Evolutionary conservation across 192 early-diverging fungal genomes (phyloP).

Genomic region (Helicostylum pulchrum): DNA sequence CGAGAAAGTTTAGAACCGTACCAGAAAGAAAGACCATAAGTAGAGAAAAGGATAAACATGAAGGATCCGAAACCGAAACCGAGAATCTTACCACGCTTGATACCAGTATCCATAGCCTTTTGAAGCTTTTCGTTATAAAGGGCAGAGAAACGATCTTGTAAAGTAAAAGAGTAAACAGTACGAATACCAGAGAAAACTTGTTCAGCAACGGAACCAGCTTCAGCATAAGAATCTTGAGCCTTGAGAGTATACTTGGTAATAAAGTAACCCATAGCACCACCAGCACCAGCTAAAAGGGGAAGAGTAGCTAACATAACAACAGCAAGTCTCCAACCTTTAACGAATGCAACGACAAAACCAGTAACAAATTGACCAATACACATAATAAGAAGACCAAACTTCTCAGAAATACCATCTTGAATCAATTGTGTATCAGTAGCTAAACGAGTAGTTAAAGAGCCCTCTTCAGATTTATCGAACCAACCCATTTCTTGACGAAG

Average conservation of each 20-base stretch:
- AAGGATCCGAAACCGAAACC: slow-evolving; percentile 72
- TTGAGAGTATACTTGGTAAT: slow-evolving; percentile 46
- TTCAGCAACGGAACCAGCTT: slow-evolving; percentile 81
- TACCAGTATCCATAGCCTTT: slow-evolving; percentile 58
- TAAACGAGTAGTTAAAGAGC: slow-evolving; percentile 83
- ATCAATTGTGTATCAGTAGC: slow-evolving; percentile 81
- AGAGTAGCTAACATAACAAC: slow-evolving; percentile 77
- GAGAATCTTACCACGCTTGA: slow-evolving; percentile 56
- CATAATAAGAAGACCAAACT: slow-evolving; percentile 70
- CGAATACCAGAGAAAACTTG: slow-evolving; percentile 80
- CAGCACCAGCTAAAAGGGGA: slow-evolving; percentile 59
- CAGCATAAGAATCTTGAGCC: slow-evolving; percentile 68
- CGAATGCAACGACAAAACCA: slow-evolving; percentile 77
- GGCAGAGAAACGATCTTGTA: slow-evolving; percentile 63
- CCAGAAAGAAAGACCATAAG: slow-evolving; percentile 83
- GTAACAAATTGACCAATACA: slow-evolving; percentile 64
- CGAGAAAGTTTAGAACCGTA: slow-evolving; percentile 67
- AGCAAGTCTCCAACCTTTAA: slow-evolving; percentile 76
- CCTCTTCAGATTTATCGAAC: slow-evolving; percentile 77
- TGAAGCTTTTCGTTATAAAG: slow-evolving; percentile 62
- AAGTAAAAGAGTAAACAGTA: slow-evolving; percentile 86
- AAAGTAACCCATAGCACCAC: slow-evolving; percentile 39
- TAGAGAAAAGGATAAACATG: slow-evolving; percentile 70
- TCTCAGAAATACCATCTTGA: slow-evolving; percentile 88
- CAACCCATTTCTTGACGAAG: slow-evolving; percentile 85